Evolutionary conservation across 2,329 filamentous ascomycete genomes (phyloP), one percentile per base, ranked within the genome.

Genomic region (Sclerotinia subarctica): DNA sequence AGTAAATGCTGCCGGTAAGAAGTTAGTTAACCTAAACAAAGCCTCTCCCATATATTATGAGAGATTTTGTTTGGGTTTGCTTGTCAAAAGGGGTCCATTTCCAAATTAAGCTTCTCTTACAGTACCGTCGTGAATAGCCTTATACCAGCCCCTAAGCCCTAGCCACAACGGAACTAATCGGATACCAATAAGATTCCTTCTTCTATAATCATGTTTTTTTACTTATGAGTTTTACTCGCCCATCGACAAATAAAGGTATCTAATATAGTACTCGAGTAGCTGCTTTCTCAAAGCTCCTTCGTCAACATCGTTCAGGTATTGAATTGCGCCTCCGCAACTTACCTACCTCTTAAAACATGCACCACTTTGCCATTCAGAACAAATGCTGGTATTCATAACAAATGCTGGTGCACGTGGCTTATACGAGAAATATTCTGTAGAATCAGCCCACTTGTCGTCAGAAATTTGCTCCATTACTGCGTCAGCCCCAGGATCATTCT

Each of bases 21-120:
- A 49, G 35, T 35, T 24, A 11, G 5, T 49, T 11, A 35, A 32
- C 13, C n/a, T 21, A 49, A 49, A 49, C 58, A 49, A 49, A 24
- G 26, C n/a, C 6, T 32, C 26, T 11, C 2, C n/a, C 17, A 32
- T 6, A 17, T 21, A n/a, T 32, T n/a, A 19, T 56, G 11, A 64
- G 49, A 29, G 35, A 29, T n/a, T 64, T 42, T 56, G 10, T 11
- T 56, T 19, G 35, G 4, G 32, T 47, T 60, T 24, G 35, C 29
- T 56, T 32, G 13, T 21, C 44, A 47, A 47, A 44, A 19, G 26
- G 49, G 52, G 32, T 26, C 35, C 44, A 15, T 24, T 4, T 32
- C 32, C 38, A 57, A 57, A 65, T 44, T 57, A 57, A 65, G 51
- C 63, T 65, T 65, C 42, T 57, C 51, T 10, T 24, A 24, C 63